Evolutionary conservation across 345 rosid species (phyloP).

Genomic region (Ceriops zippeliana): DNA sequence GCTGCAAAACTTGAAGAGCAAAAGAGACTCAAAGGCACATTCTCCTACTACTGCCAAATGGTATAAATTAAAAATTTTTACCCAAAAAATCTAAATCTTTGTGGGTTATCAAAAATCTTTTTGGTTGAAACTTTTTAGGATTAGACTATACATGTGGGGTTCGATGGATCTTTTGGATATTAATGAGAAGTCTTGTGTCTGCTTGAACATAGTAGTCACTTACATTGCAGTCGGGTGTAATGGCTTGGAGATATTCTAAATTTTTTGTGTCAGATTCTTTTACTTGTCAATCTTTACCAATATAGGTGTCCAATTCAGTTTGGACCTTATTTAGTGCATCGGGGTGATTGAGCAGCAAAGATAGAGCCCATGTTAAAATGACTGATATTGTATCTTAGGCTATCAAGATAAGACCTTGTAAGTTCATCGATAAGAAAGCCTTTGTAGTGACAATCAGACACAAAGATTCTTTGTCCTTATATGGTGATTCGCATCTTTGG

Average conservation of each 20-base stretch:
- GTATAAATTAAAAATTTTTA: constrained; percentile 5
- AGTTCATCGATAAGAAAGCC: neutral
- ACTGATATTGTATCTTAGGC: constrained; percentile 47
- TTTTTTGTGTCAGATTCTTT: constrained; percentile 47
- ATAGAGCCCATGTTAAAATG: constrained; percentile 63
- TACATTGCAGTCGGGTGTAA: too few species aligned
- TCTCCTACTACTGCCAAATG: constrained; percentile 14
- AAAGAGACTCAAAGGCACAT: neutral
- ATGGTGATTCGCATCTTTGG: too few species aligned
- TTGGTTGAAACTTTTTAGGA: constrained; percentile 1
- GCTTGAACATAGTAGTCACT: constrained; percentile 38
- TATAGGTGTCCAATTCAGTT: constrained; percentile 44
- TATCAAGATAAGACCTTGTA: constrained; percentile 46
- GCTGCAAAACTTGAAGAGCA: neutral
- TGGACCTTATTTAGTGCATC: constrained; percentile 38
- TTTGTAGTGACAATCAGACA: too few species aligned
- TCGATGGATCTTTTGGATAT: constrained; percentile 51
- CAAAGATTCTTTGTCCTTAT: too few species aligned
- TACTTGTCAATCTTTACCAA: constrained; percentile 45
- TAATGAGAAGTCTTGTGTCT: constrained; percentile 49
- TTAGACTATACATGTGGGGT: constrained; percentile 4
- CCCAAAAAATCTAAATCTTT: constrained; percentile 6
- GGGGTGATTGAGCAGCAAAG: constrained; percentile 50
- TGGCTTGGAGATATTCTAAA: constrained; percentile 51
- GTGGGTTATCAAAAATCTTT: constrained; percentile 7